A percentile compares a stretch with the other conserved stretches of the same genome.
phyloP scores from a whole-genome alignment of 768 basidiomycete genomes.

The Naematelia aurantialba region DNA sequence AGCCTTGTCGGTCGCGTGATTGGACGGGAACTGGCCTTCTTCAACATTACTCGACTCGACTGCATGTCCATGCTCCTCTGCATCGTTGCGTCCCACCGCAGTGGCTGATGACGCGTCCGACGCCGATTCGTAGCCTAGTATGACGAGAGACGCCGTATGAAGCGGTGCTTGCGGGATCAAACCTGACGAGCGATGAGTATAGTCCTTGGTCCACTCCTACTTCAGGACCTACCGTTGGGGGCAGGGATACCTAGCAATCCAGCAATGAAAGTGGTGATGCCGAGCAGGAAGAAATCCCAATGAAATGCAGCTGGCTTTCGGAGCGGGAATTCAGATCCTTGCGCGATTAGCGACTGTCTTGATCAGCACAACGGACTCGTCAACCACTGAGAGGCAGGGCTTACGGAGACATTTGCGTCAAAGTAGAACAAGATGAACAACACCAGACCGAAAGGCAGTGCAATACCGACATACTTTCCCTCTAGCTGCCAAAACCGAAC shows the following conservation, averaged over 20 bases:
- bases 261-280: slow-evolving; percentile 78
- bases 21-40: slow-evolving; percentile 5
- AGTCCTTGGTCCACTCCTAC: background rate
- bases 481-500: slow-evolving; percentile 85
- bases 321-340: slow-evolving; percentile 81
- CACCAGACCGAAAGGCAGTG: slow-evolving; percentile 81
- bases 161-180: slow-evolving; percentile 69
- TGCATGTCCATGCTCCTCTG: slow-evolving; percentile 14
- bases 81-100: slow-evolving; percentile 5
- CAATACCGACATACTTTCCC: slow-evolving; percentile 82
- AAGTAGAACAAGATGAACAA: slow-evolving; percentile 93
- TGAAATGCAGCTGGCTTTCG: slow-evolving; percentile 70
- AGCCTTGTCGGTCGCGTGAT: too few relatives aligned
- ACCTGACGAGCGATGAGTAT: slow-evolving; percentile 26
- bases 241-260: slow-evolving; percentile 46
- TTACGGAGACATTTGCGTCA: slow-evolving; percentile 85
- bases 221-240: slow-evolving; percentile 32
- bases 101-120: slow-evolving; percentile 18
- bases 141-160: slow-evolving; percentile 76
- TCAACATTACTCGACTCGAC: slow-evolving; percentile 25
- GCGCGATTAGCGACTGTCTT: slow-evolving; percentile 78
- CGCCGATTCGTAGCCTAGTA: slow-evolving; percentile 56
- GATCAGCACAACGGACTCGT: background rate
- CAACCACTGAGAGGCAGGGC: slow-evolving; percentile 38
- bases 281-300: slow-evolving; percentile 82